These are phyloP conservation scores for Paspalum vaginatum DNA, from an alignment of 176 grass and related monocot genomes.

Conservation along the genomic window DNA sequence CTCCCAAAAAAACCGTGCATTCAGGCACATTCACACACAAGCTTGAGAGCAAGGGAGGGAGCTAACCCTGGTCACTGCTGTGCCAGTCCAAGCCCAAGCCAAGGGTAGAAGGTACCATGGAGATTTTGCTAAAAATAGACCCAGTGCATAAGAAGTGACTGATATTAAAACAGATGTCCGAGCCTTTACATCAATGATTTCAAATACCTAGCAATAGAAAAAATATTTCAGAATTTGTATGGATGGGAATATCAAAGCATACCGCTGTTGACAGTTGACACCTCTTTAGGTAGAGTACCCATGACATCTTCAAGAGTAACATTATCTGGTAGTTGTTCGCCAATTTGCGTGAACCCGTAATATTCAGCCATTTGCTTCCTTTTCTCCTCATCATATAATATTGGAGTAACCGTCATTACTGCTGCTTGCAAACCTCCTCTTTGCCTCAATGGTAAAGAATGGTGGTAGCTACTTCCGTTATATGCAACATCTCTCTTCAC, in stretches of 20 bases:
- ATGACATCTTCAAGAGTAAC: slow-evolving; percentile 87
- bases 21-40: slow-evolving; percentile 17
- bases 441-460: slow-evolving; percentile 40
- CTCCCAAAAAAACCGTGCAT: neutral
- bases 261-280: slow-evolving; percentile 23
- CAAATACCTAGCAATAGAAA: slow-evolving; percentile 74
- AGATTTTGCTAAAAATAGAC: slow-evolving; percentile 80
- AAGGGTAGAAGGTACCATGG: slow-evolving; percentile 93
- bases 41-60: slow-evolving; percentile 2
- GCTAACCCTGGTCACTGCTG: slow-evolving; percentile 85
- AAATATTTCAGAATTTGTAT: slow-evolving; percentile 21
- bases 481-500: slow-evolving; percentile 44
- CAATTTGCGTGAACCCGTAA: slow-evolving; percentile 89
- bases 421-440: slow-evolving; percentile 46
- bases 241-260: slow-evolving; percentile 17
- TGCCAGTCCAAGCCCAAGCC: slow-evolving; percentile 98
- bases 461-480: slow-evolving; percentile 25
- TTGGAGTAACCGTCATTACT: slow-evolving; percentile 41
- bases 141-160: slow-evolving; percentile 75
- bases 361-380: slow-evolving; percentile 70
- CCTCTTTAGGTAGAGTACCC: slow-evolving; percentile 91
- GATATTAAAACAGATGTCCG: slow-evolving; percentile 93
- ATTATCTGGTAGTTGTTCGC: slow-evolving; percentile 73
- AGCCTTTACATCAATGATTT: slow-evolving; percentile 77
- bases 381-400: slow-evolving; percentile 56